Evolutionary conservation across 2,329 filamentous ascomycete species (phyloP), one percentile per base, ranked within the genome.

Genomic region (Diaporthe eres): DNA sequence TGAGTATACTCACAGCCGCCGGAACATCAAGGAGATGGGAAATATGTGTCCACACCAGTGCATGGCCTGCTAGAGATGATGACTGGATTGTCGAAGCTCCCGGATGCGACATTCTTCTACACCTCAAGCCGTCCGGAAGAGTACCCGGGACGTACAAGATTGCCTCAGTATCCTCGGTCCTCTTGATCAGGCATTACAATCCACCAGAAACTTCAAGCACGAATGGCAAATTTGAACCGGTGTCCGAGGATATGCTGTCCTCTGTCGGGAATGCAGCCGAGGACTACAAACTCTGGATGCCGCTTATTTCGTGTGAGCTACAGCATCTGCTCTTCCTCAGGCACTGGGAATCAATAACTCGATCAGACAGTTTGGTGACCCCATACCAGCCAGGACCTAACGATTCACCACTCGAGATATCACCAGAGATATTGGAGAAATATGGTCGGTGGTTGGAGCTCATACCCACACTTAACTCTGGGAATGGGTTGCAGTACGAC

Each of bases 41-140:
- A 7, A 53, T 68, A 39, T 51, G 28, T 15, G 22, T 37, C 5
- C 10, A 68, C 10, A 25, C 63, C 12, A 15, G 9, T 3, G 44
- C 12, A 1, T 2, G 0, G 1, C 5, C 37, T 28, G 3, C 19
- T 1, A 17, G 44, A 25, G 22, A 25, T 25, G 63, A 68, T 22
- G 44, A 68, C 13, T 68, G 63, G 63, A 51, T 68, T 22, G 25
- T 68, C 31, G 63, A 68, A 31, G 47, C 12, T 4, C 63, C 63
- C 1, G 47, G 63, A 1, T 68, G 63, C 8, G 63, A 68, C 19
- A 19, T 22, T 22, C 25, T 68, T 2, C 19, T 68, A 5, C 63
- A 68, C n/a, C 44, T 68, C 1, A 37, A 25, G 63, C 22, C 44
- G 19, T 39, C 63, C 12, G 44, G 28, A 5, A 4, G 22, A 25